Evolutionary conservation across 306 rosid species (phyloP).

Genomic region (Prunus salicina): DNA sequence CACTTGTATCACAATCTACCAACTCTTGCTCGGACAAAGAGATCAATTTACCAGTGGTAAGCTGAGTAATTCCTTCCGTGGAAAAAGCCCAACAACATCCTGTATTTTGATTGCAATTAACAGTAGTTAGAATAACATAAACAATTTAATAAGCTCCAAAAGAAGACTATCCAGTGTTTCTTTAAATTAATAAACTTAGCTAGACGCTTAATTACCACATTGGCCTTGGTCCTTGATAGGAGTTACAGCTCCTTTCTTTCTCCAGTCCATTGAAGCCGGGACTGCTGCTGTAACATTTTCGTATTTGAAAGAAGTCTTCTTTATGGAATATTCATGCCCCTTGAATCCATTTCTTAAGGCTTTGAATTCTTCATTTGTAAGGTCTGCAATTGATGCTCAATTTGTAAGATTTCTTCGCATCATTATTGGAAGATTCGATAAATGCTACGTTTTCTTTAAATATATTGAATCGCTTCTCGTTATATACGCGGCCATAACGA

Average conservation of each 20-base stretch:
- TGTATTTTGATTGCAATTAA: background rate
- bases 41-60: constrained; percentile 24
- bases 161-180: too few relatives aligned
- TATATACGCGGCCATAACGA: constrained; percentile 22
- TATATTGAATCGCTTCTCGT: constrained; percentile 29
- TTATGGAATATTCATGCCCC: constrained; percentile 37
- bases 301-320: constrained; percentile 34
- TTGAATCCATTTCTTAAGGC: constrained; percentile 38
- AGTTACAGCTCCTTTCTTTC: constrained; percentile 33
- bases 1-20: constrained; percentile 39
- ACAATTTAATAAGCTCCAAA: too few relatives aligned
- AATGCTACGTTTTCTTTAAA: constrained; percentile 31
- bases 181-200: too few relatives aligned
- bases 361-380: constrained; percentile 34
- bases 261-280: constrained; percentile 35
- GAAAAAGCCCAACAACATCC: constrained; percentile 45
- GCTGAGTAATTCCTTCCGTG: constrained; percentile 32
- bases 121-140: too few relatives aligned
- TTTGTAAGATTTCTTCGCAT: constrained; percentile 30
- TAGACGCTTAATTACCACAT: constrained; percentile 12
- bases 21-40: constrained; percentile 44
- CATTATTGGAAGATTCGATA: constrained; percentile 29
- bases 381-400: constrained; percentile 10
- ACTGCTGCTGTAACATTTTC: constrained; percentile 9
- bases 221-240: constrained; percentile 39